Percentiles rank a stretch among this genome's conserved stretches.
Evolutionary conservation across 441 rosid species (phyloP).

Genomic region (Erysimum cheiri): DNA sequence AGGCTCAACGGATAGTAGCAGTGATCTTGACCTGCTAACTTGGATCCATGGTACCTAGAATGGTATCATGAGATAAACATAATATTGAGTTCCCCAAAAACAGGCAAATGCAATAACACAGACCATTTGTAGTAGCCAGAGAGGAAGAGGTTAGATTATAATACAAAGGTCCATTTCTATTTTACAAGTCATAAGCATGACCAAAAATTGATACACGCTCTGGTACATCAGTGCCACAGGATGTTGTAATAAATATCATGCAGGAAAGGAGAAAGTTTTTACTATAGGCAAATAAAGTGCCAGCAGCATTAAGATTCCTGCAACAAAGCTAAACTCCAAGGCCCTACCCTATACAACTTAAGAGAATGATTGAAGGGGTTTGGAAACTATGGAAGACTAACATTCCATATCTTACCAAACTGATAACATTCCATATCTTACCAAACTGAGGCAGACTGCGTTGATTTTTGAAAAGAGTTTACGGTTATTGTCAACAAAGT

Average conservation of each 20-base stretch:
- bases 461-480: slow-evolving; percentile 68
- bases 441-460: slow-evolving; percentile 79
- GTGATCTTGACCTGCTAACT: slow-evolving; percentile 88
- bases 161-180: background rate
- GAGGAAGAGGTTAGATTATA: background rate
- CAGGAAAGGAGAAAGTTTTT: background rate
- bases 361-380: background rate
- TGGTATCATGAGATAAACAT: slow-evolving; percentile 37
- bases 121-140: slow-evolving; percentile 10
- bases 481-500: slow-evolving; percentile 76
- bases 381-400: slow-evolving; percentile 6
- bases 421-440: slow-evolving; percentile 49
- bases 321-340: background rate
- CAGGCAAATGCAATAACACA: slow-evolving; percentile 18
- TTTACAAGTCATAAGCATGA: slow-evolving; percentile 16
- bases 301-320: slow-evolving; percentile 20
- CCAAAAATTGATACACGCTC: background rate
- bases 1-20: slow-evolving; percentile 82
- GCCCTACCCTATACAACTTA: background rate
- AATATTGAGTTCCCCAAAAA: slow-evolving; percentile 13
- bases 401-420: too few species aligned
- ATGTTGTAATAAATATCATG: background rate
- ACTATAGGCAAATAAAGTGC: background rate
- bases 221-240: slow-evolving; percentile 12
- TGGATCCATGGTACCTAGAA: slow-evolving; percentile 96